Base-by-base conservation (phyloP, 768 basidiomycete genomes). In the Panus rudis region DNA sequence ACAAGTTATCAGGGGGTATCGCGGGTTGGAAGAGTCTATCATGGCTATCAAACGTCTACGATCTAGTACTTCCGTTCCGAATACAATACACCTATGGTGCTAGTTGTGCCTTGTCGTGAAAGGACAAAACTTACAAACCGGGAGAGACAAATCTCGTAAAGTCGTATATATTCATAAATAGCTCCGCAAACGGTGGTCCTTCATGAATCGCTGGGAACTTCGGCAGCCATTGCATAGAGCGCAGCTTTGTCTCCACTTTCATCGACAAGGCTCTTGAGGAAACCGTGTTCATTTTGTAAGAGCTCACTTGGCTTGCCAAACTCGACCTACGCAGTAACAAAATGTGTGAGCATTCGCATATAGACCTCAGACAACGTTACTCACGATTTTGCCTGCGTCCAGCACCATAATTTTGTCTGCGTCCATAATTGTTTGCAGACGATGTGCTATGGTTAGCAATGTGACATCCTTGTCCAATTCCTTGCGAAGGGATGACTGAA, bases 381-480 rank as follows among this genome's bases (percentile, higher is more conserved):
- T 60, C 41, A 71, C 70, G 20, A 70, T 60, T 14, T 51, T 60
- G 32, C 70, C 69, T 10, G 61, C 61, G 38, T 71, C 70, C 6
- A 71, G 57, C 11, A 71, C 67, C 58, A 70, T 67, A 37, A 80
- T 72, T 51, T 76, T 74, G 55, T 81, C 78, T 7, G 74, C 72
- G 35, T 78, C 77, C 64, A 77, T 76, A 47, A 65, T 51, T 11
- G 57, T 58, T 26, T 58, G 62, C n/a, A 65, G 47, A 35, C 73
- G 61, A 51, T 75, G 71, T 1, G 72, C 73, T 12, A 75, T 66
- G 14, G 71, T 75, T 22, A 75, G 56, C 13, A 76, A 56, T 2
- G 73, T 75, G 6, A 56, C 62, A 33, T 62, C 65, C 40, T 59
- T 61, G 8, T 67, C 69, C 16, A 66, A 46, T 45, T 64, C 62